phyloP scores from a whole-genome alignment of 2,329 filamentous ascomycete species.

The Elsinoe arachidis region DNA sequence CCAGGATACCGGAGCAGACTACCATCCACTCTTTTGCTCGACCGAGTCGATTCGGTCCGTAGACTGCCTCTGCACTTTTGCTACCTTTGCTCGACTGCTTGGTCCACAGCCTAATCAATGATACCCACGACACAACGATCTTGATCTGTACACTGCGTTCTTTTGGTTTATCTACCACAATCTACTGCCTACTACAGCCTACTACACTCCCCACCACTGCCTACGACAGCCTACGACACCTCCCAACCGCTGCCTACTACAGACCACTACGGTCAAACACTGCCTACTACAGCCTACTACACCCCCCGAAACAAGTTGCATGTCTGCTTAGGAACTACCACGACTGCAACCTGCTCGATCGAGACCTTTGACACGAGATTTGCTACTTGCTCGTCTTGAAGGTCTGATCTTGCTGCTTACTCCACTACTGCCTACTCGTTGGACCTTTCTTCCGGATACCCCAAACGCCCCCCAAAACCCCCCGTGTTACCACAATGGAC shows the following conservation, averaged over 20 bases:
- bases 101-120: conserved; percentile 8
- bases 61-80: background rate
- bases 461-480: background rate
- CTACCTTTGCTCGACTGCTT: background rate
- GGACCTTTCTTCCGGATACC: background rate
- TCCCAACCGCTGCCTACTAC: background rate
- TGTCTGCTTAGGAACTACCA: conserved; percentile 9
- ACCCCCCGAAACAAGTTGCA: background rate
- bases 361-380: conserved; percentile 11
- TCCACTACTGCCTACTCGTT: background rate
- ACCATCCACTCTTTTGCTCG: background rate
- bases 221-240: background rate
- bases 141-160: background rate
- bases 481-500: conserved; percentile 50
- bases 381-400: conserved; percentile 9
- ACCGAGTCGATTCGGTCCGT: background rate
- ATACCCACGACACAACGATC: conserved; percentile 12
- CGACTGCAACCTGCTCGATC: conserved; percentile 1
- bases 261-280: background rate
- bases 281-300: background rate
- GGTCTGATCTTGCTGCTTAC: conserved; percentile 13
- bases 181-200: background rate
- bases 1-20: background rate
- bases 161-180: background rate
- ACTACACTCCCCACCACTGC: background rate